Base-by-base conservation (phyloP, 345 rosid species). In the Cardamine chenopodiifolia region DNA sequence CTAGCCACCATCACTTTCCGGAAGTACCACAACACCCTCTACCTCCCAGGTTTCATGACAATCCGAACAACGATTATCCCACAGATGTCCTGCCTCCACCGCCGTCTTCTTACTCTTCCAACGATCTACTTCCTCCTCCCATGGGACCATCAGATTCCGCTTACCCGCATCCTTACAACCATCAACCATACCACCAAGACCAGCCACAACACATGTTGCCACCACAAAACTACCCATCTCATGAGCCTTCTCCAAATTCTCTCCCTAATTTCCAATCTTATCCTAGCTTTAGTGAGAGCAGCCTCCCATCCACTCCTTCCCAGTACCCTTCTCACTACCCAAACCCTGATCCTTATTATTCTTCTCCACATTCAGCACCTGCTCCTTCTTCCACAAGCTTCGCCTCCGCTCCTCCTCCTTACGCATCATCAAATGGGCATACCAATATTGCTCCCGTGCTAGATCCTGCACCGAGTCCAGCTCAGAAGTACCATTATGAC, bases 251-350 rank as follows among this genome's bases (percentile, higher is more conserved):
- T 68, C 63, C 87, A 10, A 84, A 37, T 54, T 79, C 92, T 17
- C 87, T 84, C 73, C 90, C 99, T 62, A 87, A 92, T 72, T 92
- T 95, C 76, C 99, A 95, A 37, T 87, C 98, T 42, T 92, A 95
- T 72, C 92, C 98, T 34, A 90, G 96, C 78, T 92, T 90, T 72
- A 62, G 87, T 0, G 98, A 92, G 77, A 89, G 85, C 71, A 92
- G 79, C 83, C 89, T 95, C 70, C 86, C 99, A 32, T 73, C 98
- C 17, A 86, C 79, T 7, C 81, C 90, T 15, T 62, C 91, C 7
- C 92, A 88, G 22, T 77, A 81, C 74, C 84, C 93, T 67, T 69
- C 91, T 8, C 83, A 87, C 74, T 85, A 83, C 71, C 96, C 86
- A 77, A 89, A 90, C 74, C 84, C 90, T 14, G 97, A 92, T 55